Percentiles rank a stretch among this genome's conserved stretches.
Evolutionary conservation across 2,329 filamentous ascomycete species (phyloP).

Genomic region (Aspergillus sp.): DNA sequence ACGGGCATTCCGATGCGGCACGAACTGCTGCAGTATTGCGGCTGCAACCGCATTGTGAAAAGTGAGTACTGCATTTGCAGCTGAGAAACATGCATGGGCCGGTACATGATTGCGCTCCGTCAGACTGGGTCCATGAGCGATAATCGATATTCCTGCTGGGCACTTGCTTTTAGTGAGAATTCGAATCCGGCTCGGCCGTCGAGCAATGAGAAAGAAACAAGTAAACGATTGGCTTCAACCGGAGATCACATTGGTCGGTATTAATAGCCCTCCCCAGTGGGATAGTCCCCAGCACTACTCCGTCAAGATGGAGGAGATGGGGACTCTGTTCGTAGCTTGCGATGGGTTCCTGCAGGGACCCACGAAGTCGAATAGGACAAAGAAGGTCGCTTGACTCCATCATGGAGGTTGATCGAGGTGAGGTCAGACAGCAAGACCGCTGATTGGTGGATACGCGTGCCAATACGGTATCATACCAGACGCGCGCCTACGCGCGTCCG

Average conservation of each 20-base stretch:
- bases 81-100: neutral
- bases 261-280: neutral
- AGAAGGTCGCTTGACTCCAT: too few species aligned
- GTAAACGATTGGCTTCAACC: neutral
- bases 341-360: slow-evolving; percentile 1
- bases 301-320: neutral
- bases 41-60: neutral
- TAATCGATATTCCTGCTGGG: too few species aligned
- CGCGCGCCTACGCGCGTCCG: slow-evolving; percentile 19
- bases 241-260: neutral
- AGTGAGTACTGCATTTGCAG: neutral
- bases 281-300: neutral
- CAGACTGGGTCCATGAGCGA: too few species aligned
- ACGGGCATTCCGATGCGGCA: neutral
- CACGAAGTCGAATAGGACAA: neutral
- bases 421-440: neutral
- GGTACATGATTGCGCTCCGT: neutral
- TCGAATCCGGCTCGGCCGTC: neutral
- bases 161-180: neutral
- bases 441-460: neutral
- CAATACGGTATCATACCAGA: slow-evolving; percentile 18
- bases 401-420: neutral
- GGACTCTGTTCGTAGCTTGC: neutral
- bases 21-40: neutral
- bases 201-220: neutral